These are phyloP conservation scores for Ilex aquifolium DNA, from an alignment of 257 asterid species.

Conservation along the genomic window DNA sequence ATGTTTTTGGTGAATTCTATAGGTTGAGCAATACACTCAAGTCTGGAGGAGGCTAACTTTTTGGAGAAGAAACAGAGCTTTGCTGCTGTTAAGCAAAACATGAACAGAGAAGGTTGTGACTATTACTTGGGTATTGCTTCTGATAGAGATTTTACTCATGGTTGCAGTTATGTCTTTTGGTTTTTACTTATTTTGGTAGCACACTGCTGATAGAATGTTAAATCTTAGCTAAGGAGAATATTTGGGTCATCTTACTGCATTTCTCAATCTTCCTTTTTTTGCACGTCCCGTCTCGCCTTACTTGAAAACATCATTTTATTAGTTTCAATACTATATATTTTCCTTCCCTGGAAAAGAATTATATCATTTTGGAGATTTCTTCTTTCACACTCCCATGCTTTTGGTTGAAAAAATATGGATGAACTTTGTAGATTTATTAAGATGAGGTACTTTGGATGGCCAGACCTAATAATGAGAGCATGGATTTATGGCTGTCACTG, in stretches of 20 bases:
- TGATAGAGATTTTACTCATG: constrained; percentile 15
- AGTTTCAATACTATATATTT: too few species aligned
- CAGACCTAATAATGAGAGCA: too few species aligned
- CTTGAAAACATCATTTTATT: too few species aligned
- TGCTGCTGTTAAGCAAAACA: constrained; percentile 15
- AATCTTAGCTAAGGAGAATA: constrained; percentile 1
- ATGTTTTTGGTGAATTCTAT: background rate
- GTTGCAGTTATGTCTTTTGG: constrained; percentile 13
- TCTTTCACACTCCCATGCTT: too few species aligned
- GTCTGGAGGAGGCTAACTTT: constrained; percentile 61
- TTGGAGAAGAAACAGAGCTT: constrained; percentile 9
- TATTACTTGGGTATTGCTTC: constrained; percentile 13
- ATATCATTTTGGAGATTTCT: too few species aligned
- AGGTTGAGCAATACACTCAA: constrained; percentile 89
- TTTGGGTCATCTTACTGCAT: background rate
- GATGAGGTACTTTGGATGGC: too few species aligned
- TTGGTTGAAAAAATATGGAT: too few species aligned
- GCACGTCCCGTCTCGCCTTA: too few species aligned
- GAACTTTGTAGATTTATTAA: too few species aligned
- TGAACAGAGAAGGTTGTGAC: constrained; percentile 13
- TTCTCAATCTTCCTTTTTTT: too few species aligned
- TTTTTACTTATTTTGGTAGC: constrained; percentile 21
- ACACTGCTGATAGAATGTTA: constrained; percentile 24
- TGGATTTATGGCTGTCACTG: too few species aligned
- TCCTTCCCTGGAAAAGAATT: too few species aligned